Evolutionary conservation across 805 yeast genomes (phyloP).

Genomic region (Maudiozyma pseudohumilis): DNA sequence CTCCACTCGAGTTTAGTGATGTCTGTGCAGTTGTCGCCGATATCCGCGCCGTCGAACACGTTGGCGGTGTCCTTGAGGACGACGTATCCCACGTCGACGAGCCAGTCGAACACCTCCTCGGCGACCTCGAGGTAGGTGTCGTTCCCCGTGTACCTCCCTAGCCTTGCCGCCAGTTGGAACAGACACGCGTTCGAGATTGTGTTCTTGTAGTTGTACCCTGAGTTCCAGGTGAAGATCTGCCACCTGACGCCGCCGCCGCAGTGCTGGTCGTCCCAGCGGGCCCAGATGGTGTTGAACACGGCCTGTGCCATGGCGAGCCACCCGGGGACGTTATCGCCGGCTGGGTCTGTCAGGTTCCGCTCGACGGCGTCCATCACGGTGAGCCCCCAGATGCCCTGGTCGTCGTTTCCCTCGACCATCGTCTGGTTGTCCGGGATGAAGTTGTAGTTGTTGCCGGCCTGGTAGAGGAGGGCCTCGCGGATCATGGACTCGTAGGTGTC

Average conservation of each 20-base stretch:
- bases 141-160: slow-evolving; percentile 49
- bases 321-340: slow-evolving; percentile 30
- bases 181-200: slow-evolving; percentile 56
- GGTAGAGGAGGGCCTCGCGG: slow-evolving; percentile 40
- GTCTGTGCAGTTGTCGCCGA: slow-evolving; percentile 50
- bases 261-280: slow-evolving; percentile 45
- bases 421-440: slow-evolving; percentile 55
- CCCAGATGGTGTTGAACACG: slow-evolving; percentile 44
- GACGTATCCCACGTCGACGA: slow-evolving; percentile 39
- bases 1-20: slow-evolving; percentile 49
- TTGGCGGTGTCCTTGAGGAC: slow-evolving; percentile 41
- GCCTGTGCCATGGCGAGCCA: slow-evolving; percentile 54
- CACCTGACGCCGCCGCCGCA: slow-evolving; percentile 63
- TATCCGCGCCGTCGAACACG: slow-evolving; percentile 68
- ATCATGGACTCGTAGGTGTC: slow-evolving; percentile 49
- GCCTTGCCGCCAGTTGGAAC: slow-evolving; percentile 53
- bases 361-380: slow-evolving; percentile 56
- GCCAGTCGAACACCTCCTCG: slow-evolving; percentile 50
- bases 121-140: slow-evolving; percentile 42
- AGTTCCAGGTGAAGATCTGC: slow-evolving; percentile 54
- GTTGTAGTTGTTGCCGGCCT: slow-evolving; percentile 38
- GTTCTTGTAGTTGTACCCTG: slow-evolving; percentile 56
- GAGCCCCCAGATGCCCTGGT: slow-evolving; percentile 62
- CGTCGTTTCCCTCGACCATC: slow-evolving; percentile 64
- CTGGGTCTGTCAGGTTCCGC: slow-evolving; percentile 42